phyloP scores from a whole-genome alignment of 805 yeast species.

The Sugiyamaella lignohabitans region DNA sequence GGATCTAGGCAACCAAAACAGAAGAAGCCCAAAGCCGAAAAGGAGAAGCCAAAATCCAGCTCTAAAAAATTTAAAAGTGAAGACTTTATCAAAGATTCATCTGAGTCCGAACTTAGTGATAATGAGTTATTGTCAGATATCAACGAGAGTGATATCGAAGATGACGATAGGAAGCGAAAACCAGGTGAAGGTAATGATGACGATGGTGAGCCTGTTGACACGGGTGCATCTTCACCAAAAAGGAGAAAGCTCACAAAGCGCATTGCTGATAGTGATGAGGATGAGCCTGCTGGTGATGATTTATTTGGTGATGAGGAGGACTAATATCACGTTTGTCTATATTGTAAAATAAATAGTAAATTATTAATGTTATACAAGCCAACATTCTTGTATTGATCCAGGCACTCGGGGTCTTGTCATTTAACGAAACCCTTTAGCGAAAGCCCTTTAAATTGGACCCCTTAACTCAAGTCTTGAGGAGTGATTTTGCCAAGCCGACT shows the following conservation, averaged over 20 bases:
- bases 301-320: constrained; percentile 25
- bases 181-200: constrained; percentile 18
- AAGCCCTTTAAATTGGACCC: too few relatives aligned
- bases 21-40: constrained; percentile 11
- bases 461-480: too few relatives aligned
- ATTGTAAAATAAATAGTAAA: too few relatives aligned
- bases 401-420: too few relatives aligned
- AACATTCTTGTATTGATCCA: too few relatives aligned
- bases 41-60: constrained; percentile 24
- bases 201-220: too few relatives aligned
- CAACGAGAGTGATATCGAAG: constrained; percentile 32
- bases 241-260: constrained; percentile 22
- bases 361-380: too few relatives aligned
- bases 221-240: constrained; percentile 19
- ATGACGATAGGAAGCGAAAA: constrained; percentile 27
- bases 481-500: too few relatives aligned
- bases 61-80: constrained; percentile 27
- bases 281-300: constrained; percentile 18
- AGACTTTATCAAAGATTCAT: constrained; percentile 33
- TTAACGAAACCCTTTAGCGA: too few relatives aligned
- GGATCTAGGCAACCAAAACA: constrained; percentile 1
- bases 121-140: constrained; percentile 22
- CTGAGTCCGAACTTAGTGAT: constrained; percentile 33
- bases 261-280: constrained; percentile 39
- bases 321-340: too few relatives aligned